Base-by-base conservation (phyloP, 2,329 filamentous ascomycete species). In the Ilyonectria sp. region DNA sequence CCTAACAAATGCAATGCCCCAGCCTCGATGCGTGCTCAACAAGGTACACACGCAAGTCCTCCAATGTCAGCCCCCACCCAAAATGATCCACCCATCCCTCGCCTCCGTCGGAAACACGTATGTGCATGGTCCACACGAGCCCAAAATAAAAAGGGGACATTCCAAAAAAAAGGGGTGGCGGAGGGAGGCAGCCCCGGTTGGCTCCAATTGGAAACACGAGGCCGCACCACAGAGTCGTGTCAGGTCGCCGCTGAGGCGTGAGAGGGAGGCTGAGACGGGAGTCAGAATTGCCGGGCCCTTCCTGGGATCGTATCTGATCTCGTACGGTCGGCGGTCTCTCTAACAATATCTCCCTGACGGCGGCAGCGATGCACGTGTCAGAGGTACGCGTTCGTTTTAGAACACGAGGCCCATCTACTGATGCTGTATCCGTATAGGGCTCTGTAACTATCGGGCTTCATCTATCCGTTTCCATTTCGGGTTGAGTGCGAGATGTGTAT, bases 191-290 rank as follows among this genome's bases (percentile, higher is more conserved):
- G 37, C 49, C 58, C 40, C 40, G 4, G 29, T 47, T 47, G 59
- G 40, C 29, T 15, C 21, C 40, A 19, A 43, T 49, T 40, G 46
- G 60, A 63, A 63, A 64, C 62, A 60, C 55, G 55, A 64, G 58
- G 55, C 29, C 53, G 23, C 46, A 50, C 46, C 23, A 31, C 26
- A 33, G 47, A 53, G 47, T 55, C 55, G 55, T 64, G 55, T 64
- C 62, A 64, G 62, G 55, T 64, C 55, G 62, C 62, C 62, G 62
- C 62, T 64, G 62, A 64, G 59, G 49, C 43, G 62, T 55, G 40
- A 23, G 54, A 52, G 40, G 37, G 54, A 50, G 55, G 55, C 54
- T 64, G 61, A 64, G 61, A 64, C 61, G 53, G 33, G 11, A 53
- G 53, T 26, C 26, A 59, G 37, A 54, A 58, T 52, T 58, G 50